Conservation (phyloP, 1,284 basidiomycete genomes). For the Tremellales sp. region DNA sequence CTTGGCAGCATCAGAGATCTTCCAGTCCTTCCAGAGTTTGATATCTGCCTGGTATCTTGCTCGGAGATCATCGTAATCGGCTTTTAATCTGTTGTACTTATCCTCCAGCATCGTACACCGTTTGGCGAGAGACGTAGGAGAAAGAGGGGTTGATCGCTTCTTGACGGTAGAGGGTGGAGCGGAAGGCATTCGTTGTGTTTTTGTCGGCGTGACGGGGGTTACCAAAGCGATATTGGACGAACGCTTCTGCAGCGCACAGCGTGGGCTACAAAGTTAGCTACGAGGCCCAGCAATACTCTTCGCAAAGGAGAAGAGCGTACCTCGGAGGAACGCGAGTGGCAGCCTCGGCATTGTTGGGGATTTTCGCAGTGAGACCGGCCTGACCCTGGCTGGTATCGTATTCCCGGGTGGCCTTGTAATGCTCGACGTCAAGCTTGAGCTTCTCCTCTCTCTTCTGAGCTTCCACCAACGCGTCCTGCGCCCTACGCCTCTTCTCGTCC, state of each 20-base stretch:
- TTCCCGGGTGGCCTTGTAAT: too few relatives aligned
- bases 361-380: too few relatives aligned
- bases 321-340: too few relatives aligned
- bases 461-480: not conserved
- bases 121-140: slow-evolving; percentile 1
- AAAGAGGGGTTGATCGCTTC: not conserved
- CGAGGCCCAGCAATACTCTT: too few relatives aligned
- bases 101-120: slow-evolving; percentile 21
- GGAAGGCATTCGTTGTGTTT: slow-evolving; percentile 4
- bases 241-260: slow-evolving; percentile 15
- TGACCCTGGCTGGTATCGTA: too few relatives aligned
- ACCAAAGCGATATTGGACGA: slow-evolving; percentile 19
- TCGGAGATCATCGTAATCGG: slow-evolving; percentile 20
- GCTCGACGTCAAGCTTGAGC: not conserved
- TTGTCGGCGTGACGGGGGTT: slow-evolving; percentile 8
- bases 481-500: slow-evolving; percentile 5
- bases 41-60: slow-evolving; percentile 18
- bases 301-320: too few relatives aligned
- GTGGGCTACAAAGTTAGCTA: slow-evolving; percentile 4
- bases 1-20: slow-evolving; percentile 20
- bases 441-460: not conserved
- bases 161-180: slow-evolving; percentile 1
- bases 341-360: too few relatives aligned
- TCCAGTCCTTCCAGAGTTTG: slow-evolving; percentile 34
- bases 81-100: slow-evolving; percentile 21